Base-by-base conservation (phyloP, 805 yeast genomes). In the Starmerella potacharoeniae region DNA sequence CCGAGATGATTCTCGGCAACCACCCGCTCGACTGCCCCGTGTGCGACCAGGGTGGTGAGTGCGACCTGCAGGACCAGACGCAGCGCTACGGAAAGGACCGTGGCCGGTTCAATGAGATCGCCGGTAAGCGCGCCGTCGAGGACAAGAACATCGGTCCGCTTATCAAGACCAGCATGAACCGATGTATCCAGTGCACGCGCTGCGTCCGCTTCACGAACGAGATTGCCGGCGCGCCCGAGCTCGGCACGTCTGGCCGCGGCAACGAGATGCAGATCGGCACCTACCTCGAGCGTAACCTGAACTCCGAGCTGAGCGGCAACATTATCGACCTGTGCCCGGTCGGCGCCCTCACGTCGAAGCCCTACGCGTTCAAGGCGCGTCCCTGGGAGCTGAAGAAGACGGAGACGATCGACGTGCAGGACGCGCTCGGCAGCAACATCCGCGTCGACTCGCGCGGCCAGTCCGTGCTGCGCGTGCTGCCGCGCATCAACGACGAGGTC, bases 1-100 rank as follows among this genome's bases (percentile, higher is more conserved):
- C 95, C 45, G 95, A 87, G 72, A 84, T 86, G 82, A 73, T 86
- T 59, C 77, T 86, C 60, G 87, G 86, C 62, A 87, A 87, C 75
- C 95, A 86, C 74, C 95, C 95, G 28, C 77, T 86, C 67, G 95
- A 87, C 73, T 86, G 95, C 73, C 95, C 95, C 29, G 84, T 86
- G 54, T 86, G 95, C 71, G 95, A 86, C 72, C 95, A 86, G 72
- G 95, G 95, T 72, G 95, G 95, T 61, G 95, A 86, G 71, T 86
- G 95, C 75, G 95, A 86, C 69, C 77, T 86, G 64, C 95, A 87
- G 73, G 95, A 87, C 68, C 95, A 86, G 74, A 76, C 87, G 17
- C 73, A 82, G 67, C 78, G 93, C 68, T 84, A 84, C 67, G 95
- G 95, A 57, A 72, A 84, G 52, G 95, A 86, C 71, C 79, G 95